Percentiles rank a stretch among this genome's conserved stretches.
phyloP scores from a whole-genome alignment of 257 asterid species.

The Solanum pennellii region DNA sequence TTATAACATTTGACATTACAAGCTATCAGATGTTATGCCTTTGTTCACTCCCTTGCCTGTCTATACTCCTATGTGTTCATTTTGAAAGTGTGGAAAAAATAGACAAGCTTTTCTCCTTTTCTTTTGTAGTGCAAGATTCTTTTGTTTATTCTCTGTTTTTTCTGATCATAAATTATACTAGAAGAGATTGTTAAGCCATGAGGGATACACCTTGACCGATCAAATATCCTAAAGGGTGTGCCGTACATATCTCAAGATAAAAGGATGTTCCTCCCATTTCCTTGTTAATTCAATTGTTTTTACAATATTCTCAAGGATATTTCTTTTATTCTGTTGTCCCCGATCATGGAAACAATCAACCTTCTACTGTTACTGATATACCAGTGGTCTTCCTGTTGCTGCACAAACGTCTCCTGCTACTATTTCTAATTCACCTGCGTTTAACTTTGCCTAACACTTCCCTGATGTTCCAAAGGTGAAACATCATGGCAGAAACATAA shows the following conservation, averaged over 20 bases:
- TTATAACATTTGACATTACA: background rate
- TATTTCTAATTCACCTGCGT: background rate
- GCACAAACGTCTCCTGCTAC: background rate
- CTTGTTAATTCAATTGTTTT: background rate
- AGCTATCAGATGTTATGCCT: background rate
- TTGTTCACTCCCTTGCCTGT: background rate
- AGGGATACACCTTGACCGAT: background rate
- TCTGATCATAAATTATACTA: background rate
- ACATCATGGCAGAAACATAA: background rate
- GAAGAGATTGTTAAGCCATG: background rate
- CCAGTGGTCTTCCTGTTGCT: background rate
- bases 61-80: background rate
- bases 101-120: background rate
- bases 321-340: background rate
- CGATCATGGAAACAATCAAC: background rate
- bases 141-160: background rate
- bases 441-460: background rate
- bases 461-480: background rate
- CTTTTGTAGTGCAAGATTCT: background rate
- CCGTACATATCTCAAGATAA: background rate
- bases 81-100: background rate
- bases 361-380: background rate
- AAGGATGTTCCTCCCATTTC: background rate
- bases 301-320: background rate
- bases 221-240: background rate